Base-by-base conservation (phyloP, 305 asterid species). In the Ilex paraguariensis region DNA sequence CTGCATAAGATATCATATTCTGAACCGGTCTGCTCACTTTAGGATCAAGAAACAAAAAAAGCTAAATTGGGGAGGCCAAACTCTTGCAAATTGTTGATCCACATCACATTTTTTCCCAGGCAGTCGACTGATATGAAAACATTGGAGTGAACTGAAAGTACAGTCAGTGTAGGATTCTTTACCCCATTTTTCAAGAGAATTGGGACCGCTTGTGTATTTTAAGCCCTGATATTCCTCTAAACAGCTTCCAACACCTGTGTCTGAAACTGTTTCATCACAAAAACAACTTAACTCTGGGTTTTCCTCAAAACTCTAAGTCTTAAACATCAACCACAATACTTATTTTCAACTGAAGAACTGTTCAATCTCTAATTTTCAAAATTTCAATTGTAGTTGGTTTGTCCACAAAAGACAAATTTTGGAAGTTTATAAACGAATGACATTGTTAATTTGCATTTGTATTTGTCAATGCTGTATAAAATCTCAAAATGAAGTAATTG, bases 201-300 rank as follows among this genome's bases (percentile, higher is more conserved):
- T 10, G 13, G 75, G 74, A 69, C 69, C 66, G 39, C 54, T 63
- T 17, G 60, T 42, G 55, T 56, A 78, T 66, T 69, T 82, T 56
- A 87, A 60, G 56, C 46, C 71, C 66, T 70, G 78, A 75, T 81
- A 79, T 57, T 87, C 97, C 66, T 85, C 87, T 77, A 81, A 75
- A 55, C 63, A 64, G 83, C 87, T 82, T 68, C 89, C 89, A 52
- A 66, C 72, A 56, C 97, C 95, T 13, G 95, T 90, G 75, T 90
- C 96, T 17, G 96, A 90, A 73, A 90, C 97, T 90, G 90, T 79
- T 21, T 50, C 71, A 64, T 54, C 55, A 65, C 65, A 60, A 66
- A 63, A 56, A 12, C 68, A 40, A 66, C 53, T 57, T 31, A 31
- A 64, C 31, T 52, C 70, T 58, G 15, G 39, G 31, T 50, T 31